Conservation (phyloP, 2,329 filamentous ascomycete species). For the Aspergillus sp. region DNA sequence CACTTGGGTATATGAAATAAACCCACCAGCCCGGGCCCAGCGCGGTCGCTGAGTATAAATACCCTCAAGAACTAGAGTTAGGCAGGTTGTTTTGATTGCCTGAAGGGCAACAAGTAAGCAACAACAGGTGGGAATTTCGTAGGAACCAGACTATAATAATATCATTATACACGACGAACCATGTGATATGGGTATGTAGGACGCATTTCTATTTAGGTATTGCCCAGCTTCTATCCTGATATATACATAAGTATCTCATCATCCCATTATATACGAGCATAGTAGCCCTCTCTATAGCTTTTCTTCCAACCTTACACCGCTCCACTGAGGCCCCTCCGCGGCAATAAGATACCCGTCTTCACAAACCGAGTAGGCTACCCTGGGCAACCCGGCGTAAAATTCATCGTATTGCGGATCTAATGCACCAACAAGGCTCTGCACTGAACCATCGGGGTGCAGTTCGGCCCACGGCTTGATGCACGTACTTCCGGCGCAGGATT, state of each 20-base stretch:
- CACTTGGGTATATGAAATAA: too few relatives aligned
- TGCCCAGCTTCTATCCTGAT: not conserved
- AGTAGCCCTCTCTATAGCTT: not conserved
- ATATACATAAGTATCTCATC: not conserved
- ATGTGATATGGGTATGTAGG: too few relatives aligned
- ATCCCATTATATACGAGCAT: not conserved
- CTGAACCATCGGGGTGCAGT: conserved; percentile 32
- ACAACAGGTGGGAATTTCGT: too few relatives aligned
- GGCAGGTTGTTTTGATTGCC: too few relatives aligned
- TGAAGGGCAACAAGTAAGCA: too few relatives aligned
- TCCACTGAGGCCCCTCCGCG: conserved; percentile 34
- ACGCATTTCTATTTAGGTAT: not conserved
- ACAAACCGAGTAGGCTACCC: conserved; percentile 35
- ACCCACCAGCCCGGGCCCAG: too few relatives aligned
- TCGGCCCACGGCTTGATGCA: conserved; percentile 39
- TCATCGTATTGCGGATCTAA: conserved; percentile 29
- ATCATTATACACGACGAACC: too few relatives aligned
- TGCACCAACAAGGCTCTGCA: conserved; percentile 33
- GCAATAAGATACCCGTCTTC: conserved; percentile 36
- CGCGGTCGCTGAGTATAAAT: too few relatives aligned
- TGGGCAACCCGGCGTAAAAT: conserved; percentile 34
- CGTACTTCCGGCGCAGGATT: conserved; percentile 37
- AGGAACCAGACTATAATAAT: too few relatives aligned
- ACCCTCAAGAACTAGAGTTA: too few relatives aligned
- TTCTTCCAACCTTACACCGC: not conserved